Evolutionary conservation across 345 rosid genomes (phyloP).

Genomic region (Euphorbia pulcherrima): DNA sequence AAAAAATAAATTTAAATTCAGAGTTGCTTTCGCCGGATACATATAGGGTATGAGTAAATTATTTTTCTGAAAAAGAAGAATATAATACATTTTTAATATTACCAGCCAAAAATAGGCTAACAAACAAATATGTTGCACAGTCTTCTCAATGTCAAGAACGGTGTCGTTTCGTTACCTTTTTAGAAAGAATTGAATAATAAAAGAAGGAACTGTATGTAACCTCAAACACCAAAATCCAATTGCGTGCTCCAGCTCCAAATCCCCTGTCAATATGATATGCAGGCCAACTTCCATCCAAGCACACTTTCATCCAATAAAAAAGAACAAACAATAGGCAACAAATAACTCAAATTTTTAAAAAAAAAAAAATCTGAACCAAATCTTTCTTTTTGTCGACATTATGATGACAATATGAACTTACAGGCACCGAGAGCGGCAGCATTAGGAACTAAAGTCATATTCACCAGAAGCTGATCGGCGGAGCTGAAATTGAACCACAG

Average conservation of each 20-base stretch:
- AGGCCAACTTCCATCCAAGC: slow-evolving; percentile 95
- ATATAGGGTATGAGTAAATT: too few species aligned
- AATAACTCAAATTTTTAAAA: too few species aligned
- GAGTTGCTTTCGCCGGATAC: too few species aligned
- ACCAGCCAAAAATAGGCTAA: not conserved
- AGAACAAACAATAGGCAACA: not conserved
- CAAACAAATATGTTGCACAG: slow-evolving; percentile 8
- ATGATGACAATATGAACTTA: slow-evolving; percentile 23
- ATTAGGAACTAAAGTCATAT: slow-evolving; percentile 65
- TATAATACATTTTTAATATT: not conserved
- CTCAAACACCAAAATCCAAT: slow-evolving; percentile 95
- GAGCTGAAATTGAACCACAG: slow-evolving; percentile 20
- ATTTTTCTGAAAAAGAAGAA: too few species aligned
- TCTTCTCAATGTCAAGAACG: slow-evolving; percentile 5
- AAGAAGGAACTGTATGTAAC: slow-evolving; percentile 30
- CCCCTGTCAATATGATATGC: slow-evolving; percentile 82
- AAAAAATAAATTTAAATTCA: too few species aligned
- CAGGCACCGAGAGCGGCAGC: slow-evolving; percentile 68
- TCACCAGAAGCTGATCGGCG: slow-evolving; percentile 41
- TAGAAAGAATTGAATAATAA: not conserved
- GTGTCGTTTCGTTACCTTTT: slow-evolving; percentile 17
- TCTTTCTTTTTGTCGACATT: too few species aligned
- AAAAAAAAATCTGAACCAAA: too few species aligned
- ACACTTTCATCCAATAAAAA: slow-evolving; percentile 39
- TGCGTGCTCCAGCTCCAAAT: slow-evolving; percentile 65